A percentile compares a stretch with the other conserved stretches of the same genome.
Conservation (phyloP, 306 rosid genomes). For the Quercus engelmannii region DNA sequence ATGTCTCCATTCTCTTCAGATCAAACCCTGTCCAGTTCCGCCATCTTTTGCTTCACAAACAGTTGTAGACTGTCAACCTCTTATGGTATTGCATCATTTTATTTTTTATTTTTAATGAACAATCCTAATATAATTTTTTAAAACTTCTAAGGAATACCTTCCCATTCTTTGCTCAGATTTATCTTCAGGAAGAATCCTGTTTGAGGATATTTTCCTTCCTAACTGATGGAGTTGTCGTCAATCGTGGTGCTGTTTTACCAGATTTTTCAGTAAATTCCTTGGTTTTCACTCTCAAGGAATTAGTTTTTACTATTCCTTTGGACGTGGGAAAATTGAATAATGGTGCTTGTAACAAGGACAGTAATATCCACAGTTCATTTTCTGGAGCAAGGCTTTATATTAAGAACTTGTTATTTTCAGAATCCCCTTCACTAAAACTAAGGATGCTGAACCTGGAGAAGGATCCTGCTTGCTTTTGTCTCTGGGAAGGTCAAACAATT, state of each 20-base stretch:
- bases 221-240: conserved; percentile 82
- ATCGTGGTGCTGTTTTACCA: conserved; percentile 78
- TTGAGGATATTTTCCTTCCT: conserved; percentile 88
- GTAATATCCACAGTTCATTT: conserved; percentile 48
- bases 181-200: conserved; percentile 91
- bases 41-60: conserved; percentile 88
- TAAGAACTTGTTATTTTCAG: conserved; percentile 57
- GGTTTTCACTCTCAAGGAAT: conserved; percentile 57
- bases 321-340: conserved; percentile 41
- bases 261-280: conserved; percentile 81
- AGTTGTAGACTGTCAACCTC: conserved; percentile 83
- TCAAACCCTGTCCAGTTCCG: conserved; percentile 85
- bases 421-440: conserved; percentile 63
- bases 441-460: conserved; percentile 71
- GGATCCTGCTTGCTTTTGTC: conserved; percentile 95
- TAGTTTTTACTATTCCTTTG: conserved; percentile 74
- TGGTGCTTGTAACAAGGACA: conserved; percentile 38
- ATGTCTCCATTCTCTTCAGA: conserved; percentile 73
- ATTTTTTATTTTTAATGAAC: conserved; percentile 11
- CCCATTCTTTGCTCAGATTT: conserved; percentile 47
- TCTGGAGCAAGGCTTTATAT: conserved; percentile 86
- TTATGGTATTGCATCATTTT: conserved; percentile 54
- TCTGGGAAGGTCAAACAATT: conserved; percentile 83
- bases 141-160: conserved; percentile 12
- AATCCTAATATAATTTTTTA: conserved; percentile 6